Evolutionary conservation across 257 asterid genomes (phyloP).

Genomic region (Marsdenia floribunda): DNA sequence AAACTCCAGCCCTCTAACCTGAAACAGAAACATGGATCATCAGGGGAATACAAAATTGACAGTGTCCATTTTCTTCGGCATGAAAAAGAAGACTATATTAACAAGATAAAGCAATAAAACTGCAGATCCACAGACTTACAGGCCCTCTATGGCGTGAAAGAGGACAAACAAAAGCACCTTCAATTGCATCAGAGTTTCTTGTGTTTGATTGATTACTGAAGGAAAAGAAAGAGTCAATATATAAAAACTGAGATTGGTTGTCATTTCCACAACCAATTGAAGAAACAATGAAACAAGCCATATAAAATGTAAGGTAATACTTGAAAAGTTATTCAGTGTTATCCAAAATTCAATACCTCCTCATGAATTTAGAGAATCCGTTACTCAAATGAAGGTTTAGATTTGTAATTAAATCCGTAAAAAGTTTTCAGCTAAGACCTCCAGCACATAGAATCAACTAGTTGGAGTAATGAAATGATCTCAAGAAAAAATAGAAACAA

Average conservation of each 20-base stretch:
- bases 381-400: background rate
- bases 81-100: background rate
- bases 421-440: background rate
- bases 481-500: background rate
- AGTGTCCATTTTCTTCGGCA: no score
- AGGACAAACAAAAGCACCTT: conserved; percentile 54
- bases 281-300: background rate
- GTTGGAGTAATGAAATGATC: background rate
- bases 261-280: background rate
- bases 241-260: background rate
- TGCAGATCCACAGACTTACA: conserved; percentile 44
- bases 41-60: background rate
- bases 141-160: conserved; percentile 90
- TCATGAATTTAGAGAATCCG: background rate
- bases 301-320: background rate
- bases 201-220: conserved; percentile 44
- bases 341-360: background rate
- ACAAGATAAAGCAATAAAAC: background rate
- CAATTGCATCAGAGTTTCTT: conserved; percentile 48
- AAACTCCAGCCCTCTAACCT: conserved; percentile 95
- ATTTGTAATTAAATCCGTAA: background rate
- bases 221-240: conserved; percentile 14
- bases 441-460: background rate
- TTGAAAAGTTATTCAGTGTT: background rate
- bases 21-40: conserved; percentile 15